phyloP scores from a whole-genome alignment of 495 filamentous ascomycete species.

The Trichoderma gamsii region DNA sequence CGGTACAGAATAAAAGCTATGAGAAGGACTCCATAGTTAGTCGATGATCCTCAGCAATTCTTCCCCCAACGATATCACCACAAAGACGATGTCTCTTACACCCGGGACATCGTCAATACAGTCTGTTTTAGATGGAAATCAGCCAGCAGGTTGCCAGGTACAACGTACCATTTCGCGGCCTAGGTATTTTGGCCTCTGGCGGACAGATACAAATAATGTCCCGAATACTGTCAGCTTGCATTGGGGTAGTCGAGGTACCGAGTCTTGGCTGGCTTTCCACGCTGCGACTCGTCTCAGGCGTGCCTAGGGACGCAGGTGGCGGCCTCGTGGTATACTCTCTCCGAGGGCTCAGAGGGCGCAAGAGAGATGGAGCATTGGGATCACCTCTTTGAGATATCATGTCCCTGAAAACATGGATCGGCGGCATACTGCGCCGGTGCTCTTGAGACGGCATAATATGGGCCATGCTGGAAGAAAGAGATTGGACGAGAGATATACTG shows the following conservation, averaged over 20 bases:
- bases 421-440: background rate
- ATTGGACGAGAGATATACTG: background rate
- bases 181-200: slow-evolving; percentile 85
- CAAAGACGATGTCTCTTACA: background rate
- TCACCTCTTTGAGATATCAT: background rate
- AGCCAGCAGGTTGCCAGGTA: slow-evolving; percentile 21
- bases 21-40: slow-evolving; percentile 20
- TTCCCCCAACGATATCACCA: background rate
- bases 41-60: slow-evolving; percentile 14
- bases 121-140: slow-evolving; percentile 11
- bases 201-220: slow-evolving; percentile 76
- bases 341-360: background rate
- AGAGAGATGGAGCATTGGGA: background rate
- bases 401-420: background rate
- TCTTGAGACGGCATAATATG: background rate
- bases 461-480: background rate
- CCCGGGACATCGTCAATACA: slow-evolving; percentile 4
- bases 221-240: slow-evolving; percentile 31
- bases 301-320: slow-evolving; percentile 44
- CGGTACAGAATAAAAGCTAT: slow-evolving; percentile 96
- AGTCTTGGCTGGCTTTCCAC: slow-evolving; percentile 37
- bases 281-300: slow-evolving; percentile 39
- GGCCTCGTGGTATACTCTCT: slow-evolving; percentile 30
- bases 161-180: slow-evolving; percentile 88
- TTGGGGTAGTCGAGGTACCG: slow-evolving; percentile 28